Base-by-base conservation (phyloP, 345 rosid genomes). In the Noccaea bulbosa region DNA sequence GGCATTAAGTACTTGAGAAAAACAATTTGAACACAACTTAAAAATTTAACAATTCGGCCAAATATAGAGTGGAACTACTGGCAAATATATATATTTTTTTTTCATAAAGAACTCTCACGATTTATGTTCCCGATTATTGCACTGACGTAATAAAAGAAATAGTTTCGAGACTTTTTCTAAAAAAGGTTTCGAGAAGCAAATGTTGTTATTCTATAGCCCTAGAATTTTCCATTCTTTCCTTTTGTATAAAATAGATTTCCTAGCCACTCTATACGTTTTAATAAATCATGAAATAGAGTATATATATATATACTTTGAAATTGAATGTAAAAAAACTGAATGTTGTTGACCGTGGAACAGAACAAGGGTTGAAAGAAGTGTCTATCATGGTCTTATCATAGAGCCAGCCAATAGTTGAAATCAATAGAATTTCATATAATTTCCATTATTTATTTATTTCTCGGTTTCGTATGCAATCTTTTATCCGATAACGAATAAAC, bases 301-400 rank as follows among this genome's bases (percentile, higher is more conserved):
- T 22, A 2, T 27, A 11, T 30, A 17, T 55, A 52, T 14, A 40
- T 52, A 64, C 11, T 32, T 17, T 48, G n/a, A 60, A 14, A 34
- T 15, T 15, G 39, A 57, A 43, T 9, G 33, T 6, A 51, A 34
- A 62, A 72, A 54, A 72, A 53, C 4, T 63, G 32, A 63, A 24
- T 72, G 76, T 72, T 72, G 76, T 72, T 72, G 76, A 72, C 76
- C 65, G 34, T 64, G 63, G 65, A 72, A 64, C 70, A 72, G 65
- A 64, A 64, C 69, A 43, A 63, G 20, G 24, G 64, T 63, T 72
- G 57, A 71, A 62, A 71, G 64, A 54, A 55, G 58, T 72, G 64
- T 33, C 35, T 17, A 53, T 62, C 76, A 72, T 72, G 64, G 75
- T 72, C 56, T 45, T 54, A 63, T 72, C 76, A 63, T 54, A 54